These are phyloP conservation scores for Cladosporium austrohemisphaericum DNA, from an alignment of 2,329 filamentous ascomycete genomes.

Conservation along the genomic window DNA sequence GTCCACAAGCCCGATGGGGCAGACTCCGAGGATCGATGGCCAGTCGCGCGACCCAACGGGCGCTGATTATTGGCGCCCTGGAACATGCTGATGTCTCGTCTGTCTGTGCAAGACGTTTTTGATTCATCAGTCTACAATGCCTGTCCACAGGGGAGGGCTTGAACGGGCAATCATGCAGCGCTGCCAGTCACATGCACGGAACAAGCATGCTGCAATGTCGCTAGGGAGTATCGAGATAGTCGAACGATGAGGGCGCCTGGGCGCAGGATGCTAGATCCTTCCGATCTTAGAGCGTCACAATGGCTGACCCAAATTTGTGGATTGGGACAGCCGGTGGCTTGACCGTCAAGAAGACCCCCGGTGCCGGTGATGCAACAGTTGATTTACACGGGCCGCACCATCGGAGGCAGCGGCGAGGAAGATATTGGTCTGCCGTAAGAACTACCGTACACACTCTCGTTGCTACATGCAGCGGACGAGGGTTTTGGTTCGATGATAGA, in stretches of 20 bases:
- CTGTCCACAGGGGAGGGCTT: conserved; percentile 1
- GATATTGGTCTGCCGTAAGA: not conserved
- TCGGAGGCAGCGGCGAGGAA: conserved; percentile 1
- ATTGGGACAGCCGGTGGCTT: conserved; percentile 11
- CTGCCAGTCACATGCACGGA: conserved; percentile 3
- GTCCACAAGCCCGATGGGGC: conserved; percentile 12
- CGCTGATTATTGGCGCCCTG: conserved; percentile 6
- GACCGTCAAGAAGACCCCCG: not conserved
- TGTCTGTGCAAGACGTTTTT: not conserved
- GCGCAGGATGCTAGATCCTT: conserved; percentile 11
- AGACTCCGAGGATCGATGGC: conserved; percentile 3
- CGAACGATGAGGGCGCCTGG: not conserved
- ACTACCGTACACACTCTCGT: too few species aligned
- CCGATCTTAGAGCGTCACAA: conserved; percentile 6
- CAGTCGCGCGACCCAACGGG: conserved; percentile 2
- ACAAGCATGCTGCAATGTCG: not conserved
- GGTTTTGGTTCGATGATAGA: conserved; percentile 2
- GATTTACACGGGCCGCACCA: conserved; percentile 11
- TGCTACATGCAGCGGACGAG: too few species aligned
- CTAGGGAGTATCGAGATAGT: conserved; percentile 7
- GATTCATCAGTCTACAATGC: not conserved
- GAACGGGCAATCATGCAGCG: not conserved
- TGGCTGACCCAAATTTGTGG: conserved; percentile 15
- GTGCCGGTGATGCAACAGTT: conserved; percentile 6
- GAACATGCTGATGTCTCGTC: conserved; percentile 5